Conservation (phyloP, 352 stramenopile species). For the Phytopythium sindhum region DNA sequence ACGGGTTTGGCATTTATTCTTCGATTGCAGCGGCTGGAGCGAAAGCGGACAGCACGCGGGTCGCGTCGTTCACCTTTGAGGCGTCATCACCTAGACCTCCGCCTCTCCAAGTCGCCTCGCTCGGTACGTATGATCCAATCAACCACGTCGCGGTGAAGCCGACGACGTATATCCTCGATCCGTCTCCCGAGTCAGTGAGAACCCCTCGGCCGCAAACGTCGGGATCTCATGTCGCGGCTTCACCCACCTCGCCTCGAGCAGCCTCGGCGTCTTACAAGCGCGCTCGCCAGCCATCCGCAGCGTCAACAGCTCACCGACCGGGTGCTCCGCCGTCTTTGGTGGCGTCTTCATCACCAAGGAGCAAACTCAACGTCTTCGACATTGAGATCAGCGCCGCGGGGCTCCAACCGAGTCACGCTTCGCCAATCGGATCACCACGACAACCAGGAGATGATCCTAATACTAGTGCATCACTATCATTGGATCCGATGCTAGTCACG, state of each 20-base stretch:
- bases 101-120: not conserved
- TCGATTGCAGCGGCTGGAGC: not conserved
- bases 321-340: not conserved
- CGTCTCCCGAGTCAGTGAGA: not conserved
- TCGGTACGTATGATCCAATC: not conserved
- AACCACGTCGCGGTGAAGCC: slow-evolving; percentile 5
- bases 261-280: slow-evolving; percentile 6
- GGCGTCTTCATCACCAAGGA: not conserved
- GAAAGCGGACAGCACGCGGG: slow-evolving; percentile 1
- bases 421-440: not conserved
- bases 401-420: not conserved
- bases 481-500: not conserved
- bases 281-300: not conserved
- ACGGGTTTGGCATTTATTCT: not conserved
- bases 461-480: not conserved
- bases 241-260: not conserved
- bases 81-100: not conserved
- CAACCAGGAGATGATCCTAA: not conserved
- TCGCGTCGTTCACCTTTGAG: slow-evolving; percentile 3
- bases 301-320: not conserved
- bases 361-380: not conserved
- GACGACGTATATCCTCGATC: not conserved
- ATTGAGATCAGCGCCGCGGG: not conserved
- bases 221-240: not conserved
- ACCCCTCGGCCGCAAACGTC: not conserved